A percentile compares a stretch with the other conserved stretches of the same genome.
phyloP scores from a whole-genome alignment of 2,329 filamentous ascomycete species.

The Thermoascus crustaceus region DNA sequence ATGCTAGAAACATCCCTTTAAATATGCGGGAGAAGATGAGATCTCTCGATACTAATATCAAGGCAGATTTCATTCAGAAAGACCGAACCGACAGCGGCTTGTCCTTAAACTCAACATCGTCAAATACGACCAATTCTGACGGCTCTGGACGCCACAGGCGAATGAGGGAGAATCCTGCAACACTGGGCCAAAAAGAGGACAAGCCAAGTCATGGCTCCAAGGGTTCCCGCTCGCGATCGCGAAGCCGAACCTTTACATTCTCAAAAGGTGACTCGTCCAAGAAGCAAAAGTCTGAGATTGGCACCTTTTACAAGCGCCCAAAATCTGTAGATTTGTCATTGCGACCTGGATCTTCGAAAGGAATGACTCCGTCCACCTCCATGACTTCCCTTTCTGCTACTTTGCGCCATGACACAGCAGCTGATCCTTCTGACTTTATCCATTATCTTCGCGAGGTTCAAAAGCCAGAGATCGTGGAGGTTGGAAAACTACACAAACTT shows the following conservation, averaged over 20 bases:
- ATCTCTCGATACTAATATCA: conserved; percentile 77
- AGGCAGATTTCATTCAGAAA: conserved; percentile 89
- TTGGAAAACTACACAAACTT: conserved; percentile 92
- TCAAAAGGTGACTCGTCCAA: conserved; percentile 63
- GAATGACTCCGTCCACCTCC: conserved; percentile 47
- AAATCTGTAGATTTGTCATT: conserved; percentile 67
- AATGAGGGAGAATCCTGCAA: conserved; percentile 27
- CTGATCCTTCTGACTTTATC: conserved; percentile 76
- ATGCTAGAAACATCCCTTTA: conserved; percentile 86
- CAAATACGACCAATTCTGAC: conserved; percentile 13
- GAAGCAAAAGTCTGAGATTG: conserved; percentile 61
- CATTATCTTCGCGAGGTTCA: conserved; percentile 72
- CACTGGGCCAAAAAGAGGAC: conserved; percentile 23
- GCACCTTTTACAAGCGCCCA: conserved; percentile 57
- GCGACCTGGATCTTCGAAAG: conserved; percentile 52
- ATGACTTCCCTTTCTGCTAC: conserved; percentile 50
- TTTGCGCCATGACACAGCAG: conserved; percentile 63
- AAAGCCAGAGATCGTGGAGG: conserved; percentile 75
- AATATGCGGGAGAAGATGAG: conserved; percentile 94
- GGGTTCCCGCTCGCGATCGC: conserved; percentile 42
- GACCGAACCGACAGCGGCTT: conserved; percentile 63
- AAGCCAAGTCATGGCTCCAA: conserved; percentile 37
- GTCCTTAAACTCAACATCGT: conserved; percentile 37
- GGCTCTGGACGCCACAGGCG: conserved; percentile 30
- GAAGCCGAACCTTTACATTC: conserved; percentile 73